Conservation (phyloP, 495 filamentous ascomycete species). For the Xylaria flabelliformis region DNA sequence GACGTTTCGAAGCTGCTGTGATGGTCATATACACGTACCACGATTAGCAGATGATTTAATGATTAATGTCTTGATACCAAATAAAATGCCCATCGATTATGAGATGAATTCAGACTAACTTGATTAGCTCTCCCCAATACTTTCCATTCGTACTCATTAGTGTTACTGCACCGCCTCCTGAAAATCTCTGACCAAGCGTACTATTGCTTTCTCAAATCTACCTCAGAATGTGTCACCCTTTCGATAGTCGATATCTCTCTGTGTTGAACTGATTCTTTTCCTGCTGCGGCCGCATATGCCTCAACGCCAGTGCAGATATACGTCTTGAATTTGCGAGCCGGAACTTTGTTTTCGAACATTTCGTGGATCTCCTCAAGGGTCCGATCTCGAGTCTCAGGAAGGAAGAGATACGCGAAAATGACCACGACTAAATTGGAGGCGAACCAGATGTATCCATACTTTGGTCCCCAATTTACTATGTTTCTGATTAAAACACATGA, state of each 20-base stretch:
- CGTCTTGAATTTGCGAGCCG: slow-evolving; percentile 47
- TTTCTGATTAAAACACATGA: too few relatives aligned
- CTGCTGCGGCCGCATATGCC: slow-evolving; percentile 15
- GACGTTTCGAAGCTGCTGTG: slow-evolving; percentile 11
- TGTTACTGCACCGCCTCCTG: neutral
- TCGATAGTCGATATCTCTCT: neutral
- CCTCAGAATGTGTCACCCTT: neutral
- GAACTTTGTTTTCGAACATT: slow-evolving; percentile 59
- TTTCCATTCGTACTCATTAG: neutral
- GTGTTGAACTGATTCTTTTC: slow-evolving; percentile 14
- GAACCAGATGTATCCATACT: slow-evolving; percentile 51
- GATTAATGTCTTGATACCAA: slow-evolving; percentile 27
- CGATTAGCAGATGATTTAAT: slow-evolving; percentile 25
- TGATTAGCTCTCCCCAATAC: neutral
- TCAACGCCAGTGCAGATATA: slow-evolving; percentile 39
- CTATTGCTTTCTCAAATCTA: neutral
- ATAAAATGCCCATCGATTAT: slow-evolving; percentile 3
- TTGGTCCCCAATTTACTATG: slow-evolving; percentile 41
- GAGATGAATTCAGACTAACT: neutral
- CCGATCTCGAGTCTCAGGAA: slow-evolving; percentile 60
- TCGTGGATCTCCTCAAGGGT: slow-evolving; percentile 61
- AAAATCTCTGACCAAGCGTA: neutral
- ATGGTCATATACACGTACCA: neutral
- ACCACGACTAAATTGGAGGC: slow-evolving; percentile 45
- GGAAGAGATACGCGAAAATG: slow-evolving; percentile 53